Base-by-base conservation (phyloP, 2,329 filamentous ascomycete species). In the Sclerotinia sclerotiorum region DNA sequence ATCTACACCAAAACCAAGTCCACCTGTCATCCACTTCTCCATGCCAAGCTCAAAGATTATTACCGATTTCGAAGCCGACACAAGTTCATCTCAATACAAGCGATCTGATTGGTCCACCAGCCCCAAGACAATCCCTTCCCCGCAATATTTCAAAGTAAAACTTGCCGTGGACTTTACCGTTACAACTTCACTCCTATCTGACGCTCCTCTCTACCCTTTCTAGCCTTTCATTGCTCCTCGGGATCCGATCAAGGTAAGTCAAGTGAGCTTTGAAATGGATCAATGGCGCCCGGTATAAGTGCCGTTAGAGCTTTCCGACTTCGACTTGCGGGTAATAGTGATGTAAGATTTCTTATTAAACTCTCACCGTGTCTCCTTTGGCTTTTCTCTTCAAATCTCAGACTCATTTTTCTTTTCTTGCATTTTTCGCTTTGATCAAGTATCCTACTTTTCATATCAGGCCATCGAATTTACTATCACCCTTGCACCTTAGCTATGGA, bases 401-500 rank as follows among this genome's bases (percentile, higher is more conserved):
- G 27, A 39, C 5, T 1, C 32, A 51, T 48, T 62, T 4, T 10
- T 32, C 24, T 29, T 32, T 54, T 27, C 32, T 27, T 52, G 4
- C 10, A 32, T 54, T n/a, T 42, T 29, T 7, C 13, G 17, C 10
- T 52, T 51, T 8, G 5, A 21, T 67, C 17, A 54, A 60, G 21
- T 52, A 35, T 51, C 8, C 49, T 44, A 10, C 6, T 13, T 35
- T 39, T n/a, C 19, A 21, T 11, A 19, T 32, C 27, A 8, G 10
- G n/a, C 29, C 17, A 10, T n/a, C 15, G 5, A 49, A 49, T 24
- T 24, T n/a, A 35, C 7, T 11, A 24, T 15, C 19, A 35, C 13
- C 44, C 3, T 21, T 39, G 17, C 24, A 54, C 51, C 27, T 21
- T 19, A 57, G 19, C 19, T n/a, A 75, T 75, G 74, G 74, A 75